A percentile compares a stretch with the other conserved stretches of the same genome.
Conservation (phyloP, 108 stramenopile genomes). For the Epipyxis sp. region DNA sequence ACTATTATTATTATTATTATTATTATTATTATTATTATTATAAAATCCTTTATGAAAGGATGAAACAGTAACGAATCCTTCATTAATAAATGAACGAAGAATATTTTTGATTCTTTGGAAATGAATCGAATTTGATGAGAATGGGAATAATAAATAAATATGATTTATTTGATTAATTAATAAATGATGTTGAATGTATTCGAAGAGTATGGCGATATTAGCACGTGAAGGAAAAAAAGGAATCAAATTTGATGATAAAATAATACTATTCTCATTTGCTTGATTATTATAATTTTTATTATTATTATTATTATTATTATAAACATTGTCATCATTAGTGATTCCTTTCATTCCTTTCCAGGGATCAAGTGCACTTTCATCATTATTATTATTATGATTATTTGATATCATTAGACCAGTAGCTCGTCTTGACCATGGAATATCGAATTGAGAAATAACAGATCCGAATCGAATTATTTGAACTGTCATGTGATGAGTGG, state of each 20-base stretch:
- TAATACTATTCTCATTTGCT: not conserved
- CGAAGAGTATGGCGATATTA: not conserved
- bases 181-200: slow-evolving; percentile 18
- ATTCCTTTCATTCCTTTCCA: not conserved
- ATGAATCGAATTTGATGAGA: too few relatives aligned
- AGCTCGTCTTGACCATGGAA: not conserved
- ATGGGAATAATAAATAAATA: too few relatives aligned
- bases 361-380: too few relatives aligned
- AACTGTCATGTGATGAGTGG: not conserved
- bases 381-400: not conserved
- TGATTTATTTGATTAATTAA: too few relatives aligned
- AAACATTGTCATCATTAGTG: not conserved
- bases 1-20: too few relatives aligned
- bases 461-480: not conserved
- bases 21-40: too few relatives aligned
- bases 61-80: too few relatives aligned
- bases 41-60: too few relatives aligned
- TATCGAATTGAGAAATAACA: not conserved
- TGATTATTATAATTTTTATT: not conserved
- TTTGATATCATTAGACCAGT: not conserved
- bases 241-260: not conserved
- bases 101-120: too few relatives aligned
- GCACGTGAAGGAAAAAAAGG: not conserved
- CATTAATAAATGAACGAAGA: too few relatives aligned
- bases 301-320: not conserved